phyloP scores from a whole-genome alignment of 1,284 basidiomycete species.

The Ceratobasidium sp. region DNA sequence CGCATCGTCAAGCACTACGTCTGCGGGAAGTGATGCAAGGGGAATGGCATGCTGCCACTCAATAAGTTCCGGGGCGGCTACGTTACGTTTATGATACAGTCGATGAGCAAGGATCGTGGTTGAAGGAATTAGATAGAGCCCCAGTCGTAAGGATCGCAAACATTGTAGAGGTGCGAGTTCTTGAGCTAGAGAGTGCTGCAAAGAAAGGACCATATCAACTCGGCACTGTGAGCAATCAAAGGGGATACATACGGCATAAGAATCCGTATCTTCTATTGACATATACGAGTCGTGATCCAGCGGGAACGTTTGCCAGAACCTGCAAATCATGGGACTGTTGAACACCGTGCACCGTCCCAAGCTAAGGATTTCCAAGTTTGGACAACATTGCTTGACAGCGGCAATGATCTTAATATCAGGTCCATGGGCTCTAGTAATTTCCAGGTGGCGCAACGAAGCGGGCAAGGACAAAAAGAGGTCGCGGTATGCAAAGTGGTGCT shows the following conservation, averaged over 20 bases:
- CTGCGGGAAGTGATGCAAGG: background rate
- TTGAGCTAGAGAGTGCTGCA: slow-evolving; percentile 19
- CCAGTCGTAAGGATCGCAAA: slow-evolving; percentile 15
- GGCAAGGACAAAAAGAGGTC: slow-evolving; percentile 30
- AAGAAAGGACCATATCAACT: background rate
- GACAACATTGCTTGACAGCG: slow-evolving; percentile 14
- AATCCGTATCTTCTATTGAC: slow-evolving; percentile 31
- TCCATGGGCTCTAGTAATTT: slow-evolving; percentile 25
- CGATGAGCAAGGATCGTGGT: slow-evolving; percentile 39
- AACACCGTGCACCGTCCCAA: slow-evolving; percentile 34
- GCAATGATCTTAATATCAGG: slow-evolving; percentile 34
- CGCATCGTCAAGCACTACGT: background rate
- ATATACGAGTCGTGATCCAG: slow-evolving; percentile 45
- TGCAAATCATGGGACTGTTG: slow-evolving; percentile 4
- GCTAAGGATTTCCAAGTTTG: slow-evolving; percentile 17
- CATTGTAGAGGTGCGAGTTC: slow-evolving; percentile 29
- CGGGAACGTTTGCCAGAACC: slow-evolving; percentile 36
- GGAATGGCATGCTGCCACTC: slow-evolving; percentile 38
- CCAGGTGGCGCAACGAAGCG: slow-evolving; percentile 24
- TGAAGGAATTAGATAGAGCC: slow-evolving; percentile 32
- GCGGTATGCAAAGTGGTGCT: slow-evolving; percentile 21
- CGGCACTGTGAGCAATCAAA: background rate
- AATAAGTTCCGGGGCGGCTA: slow-evolving; percentile 12
- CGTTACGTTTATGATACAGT: slow-evolving; percentile 27
- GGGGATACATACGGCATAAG: slow-evolving; percentile 21